A percentile compares a stretch with the other conserved stretches of the same genome.
phyloP scores from a whole-genome alignment of 768 basidiomycete species.

The Pluteus cervinus region DNA sequence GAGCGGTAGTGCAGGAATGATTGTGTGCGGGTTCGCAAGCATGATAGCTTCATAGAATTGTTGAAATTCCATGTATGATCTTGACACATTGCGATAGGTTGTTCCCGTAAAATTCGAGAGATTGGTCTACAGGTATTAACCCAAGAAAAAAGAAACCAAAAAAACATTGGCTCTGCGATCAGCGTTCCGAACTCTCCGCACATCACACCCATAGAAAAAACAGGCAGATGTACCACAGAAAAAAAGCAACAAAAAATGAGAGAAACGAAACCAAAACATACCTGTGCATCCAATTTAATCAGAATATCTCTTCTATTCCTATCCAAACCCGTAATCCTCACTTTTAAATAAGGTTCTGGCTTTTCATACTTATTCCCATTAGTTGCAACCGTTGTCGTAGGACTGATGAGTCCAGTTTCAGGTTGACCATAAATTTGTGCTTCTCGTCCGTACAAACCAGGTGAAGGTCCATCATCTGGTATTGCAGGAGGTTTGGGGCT shows the following conservation, averaged over 20 bases:
- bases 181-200: too few relatives aligned
- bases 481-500: slow-evolving; percentile 44
- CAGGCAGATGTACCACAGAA: background rate
- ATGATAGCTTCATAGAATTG: slow-evolving; percentile 89
- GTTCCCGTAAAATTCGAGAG: slow-evolving; percentile 85
- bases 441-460: slow-evolving; percentile 68
- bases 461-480: slow-evolving; percentile 47
- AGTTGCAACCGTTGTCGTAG: slow-evolving; percentile 52
- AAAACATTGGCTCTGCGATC: too few relatives aligned
- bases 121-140: slow-evolving; percentile 62
- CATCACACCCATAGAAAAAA: too few relatives aligned
- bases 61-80: slow-evolving; percentile 93
- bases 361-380: slow-evolving; percentile 74
- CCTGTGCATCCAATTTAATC: slow-evolving; percentile 93
- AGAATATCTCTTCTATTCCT: slow-evolving; percentile 93
- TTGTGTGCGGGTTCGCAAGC: slow-evolving; percentile 91
- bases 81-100: slow-evolving; percentile 89
- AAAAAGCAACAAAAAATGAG: background rate
- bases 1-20: slow-evolving; percentile 93
- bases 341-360: slow-evolving; percentile 78
- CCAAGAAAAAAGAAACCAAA: slow-evolving; percentile 2
- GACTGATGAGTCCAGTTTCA: slow-evolving; percentile 77
- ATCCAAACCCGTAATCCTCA: slow-evolving; percentile 87
- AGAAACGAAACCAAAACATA: slow-evolving; percentile 26
- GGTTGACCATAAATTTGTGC: slow-evolving; percentile 87